Evolutionary conservation across 106 monocot species (phyloP), one percentile per base, ranked within the genome.

Genomic region (Apostasia shenzhenica): DNA sequence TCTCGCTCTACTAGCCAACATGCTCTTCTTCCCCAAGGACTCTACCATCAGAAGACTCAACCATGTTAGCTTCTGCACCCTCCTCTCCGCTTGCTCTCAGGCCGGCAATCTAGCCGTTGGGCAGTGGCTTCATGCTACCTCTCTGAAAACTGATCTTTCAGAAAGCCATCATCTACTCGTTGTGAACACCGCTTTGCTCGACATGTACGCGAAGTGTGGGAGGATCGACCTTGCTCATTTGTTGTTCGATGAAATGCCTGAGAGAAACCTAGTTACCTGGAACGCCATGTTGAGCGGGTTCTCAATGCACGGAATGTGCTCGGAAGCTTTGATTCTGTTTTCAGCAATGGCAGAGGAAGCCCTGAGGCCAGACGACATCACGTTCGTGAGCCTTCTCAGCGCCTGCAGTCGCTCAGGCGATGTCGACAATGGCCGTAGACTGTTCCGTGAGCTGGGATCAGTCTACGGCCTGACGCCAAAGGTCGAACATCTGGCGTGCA

Each of bases 401-500:
- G 91, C 86, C 1, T 84, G 83, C 59, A 82, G 84, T 48, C 91
- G 87, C 45, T 77, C 80, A 0, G 87, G 87, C 4, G 68, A 78
- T 1, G 76, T 91, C 0, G 80, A 87, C 1, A 54, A 77, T 72
- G 87, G 91, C 26, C 67, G 62, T 3, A 67, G 67, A 55, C 4
- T 72, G 26, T 91, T 91, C 56, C 41, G 45, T 1, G 64, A 80
- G 2, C 51, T 80, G 14, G 41, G 38, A 37, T 44, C 48, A 13
- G 55, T 80, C 37, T 83, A 81, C 14, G 69, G 78, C 3, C n/a
- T 84, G 57, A 73, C 8, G 6, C 87, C 82, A 8, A 76, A 70
- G 70, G 67, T 91, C 5, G 84, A 87, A 70, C 91, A 91, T 63
- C 87, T 82, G 54, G 82, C 87, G 1, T 91, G 91, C 57, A 76